Conservation (phyloP, 2,329 filamentous ascomycete genomes). For the Knoxdaviesia proteae region DNA sequence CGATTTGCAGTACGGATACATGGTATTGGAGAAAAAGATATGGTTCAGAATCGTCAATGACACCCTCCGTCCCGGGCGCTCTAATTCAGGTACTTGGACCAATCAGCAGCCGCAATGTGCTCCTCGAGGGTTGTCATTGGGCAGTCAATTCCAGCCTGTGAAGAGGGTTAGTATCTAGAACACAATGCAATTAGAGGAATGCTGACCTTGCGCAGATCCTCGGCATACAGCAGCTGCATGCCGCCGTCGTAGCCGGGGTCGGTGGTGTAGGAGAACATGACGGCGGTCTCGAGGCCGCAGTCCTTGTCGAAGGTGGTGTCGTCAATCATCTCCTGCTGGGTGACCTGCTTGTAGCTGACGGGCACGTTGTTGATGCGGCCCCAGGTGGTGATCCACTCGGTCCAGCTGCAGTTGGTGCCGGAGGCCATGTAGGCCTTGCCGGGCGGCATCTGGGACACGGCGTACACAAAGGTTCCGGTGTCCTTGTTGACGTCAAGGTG, state of each 20-base stretch:
- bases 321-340: conserved; percentile 18
- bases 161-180: background rate
- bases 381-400: conserved; percentile 23
- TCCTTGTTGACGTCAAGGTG: conserved; percentile 26
- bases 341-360: conserved; percentile 17
- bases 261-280: conserved; percentile 25
- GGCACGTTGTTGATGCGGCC: conserved; percentile 13
- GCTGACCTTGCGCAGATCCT: conserved; percentile 21
- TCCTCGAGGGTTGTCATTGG: conserved; percentile 18
- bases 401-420: conserved; percentile 23
- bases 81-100: conserved; percentile 7
- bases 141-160: conserved; percentile 21
- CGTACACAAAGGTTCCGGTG: conserved; percentile 25
- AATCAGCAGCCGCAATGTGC: conserved; percentile 16
- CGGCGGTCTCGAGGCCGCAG: conserved; percentile 19
- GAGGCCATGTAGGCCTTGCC: conserved; percentile 27
- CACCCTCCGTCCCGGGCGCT: too few relatives aligned
- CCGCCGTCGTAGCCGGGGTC: conserved; percentile 28
- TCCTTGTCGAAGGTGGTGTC: conserved; percentile 15
- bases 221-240: conserved; percentile 19
- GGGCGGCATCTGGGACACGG: conserved; percentile 25
- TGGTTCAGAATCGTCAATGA: too few relatives aligned
- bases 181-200: background rate
- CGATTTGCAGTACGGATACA: too few relatives aligned
- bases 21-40: too few relatives aligned